These are phyloP conservation scores for Didymella keratinophila DNA, from an alignment of 2,329 filamentous ascomycete genomes.

Conservation along the genomic window DNA sequence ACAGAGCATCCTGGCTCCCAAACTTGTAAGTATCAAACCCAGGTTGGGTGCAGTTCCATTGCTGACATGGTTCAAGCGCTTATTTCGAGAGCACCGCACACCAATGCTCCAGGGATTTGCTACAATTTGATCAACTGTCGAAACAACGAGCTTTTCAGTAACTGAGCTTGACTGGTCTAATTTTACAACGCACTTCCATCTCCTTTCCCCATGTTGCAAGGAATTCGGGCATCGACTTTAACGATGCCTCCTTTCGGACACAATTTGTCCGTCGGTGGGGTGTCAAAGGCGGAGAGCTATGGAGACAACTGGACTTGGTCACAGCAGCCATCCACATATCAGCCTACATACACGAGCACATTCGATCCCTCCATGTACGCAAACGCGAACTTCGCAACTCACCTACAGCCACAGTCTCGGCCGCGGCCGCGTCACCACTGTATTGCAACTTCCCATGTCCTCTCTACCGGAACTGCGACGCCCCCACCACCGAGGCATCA, in stretches of 20 bases:
- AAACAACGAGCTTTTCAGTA: neutral
- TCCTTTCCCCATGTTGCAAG: slow-evolving; percentile 48
- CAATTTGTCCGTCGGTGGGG: slow-evolving; percentile 41
- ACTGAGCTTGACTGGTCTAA: neutral
- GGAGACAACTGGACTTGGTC: slow-evolving; percentile 45
- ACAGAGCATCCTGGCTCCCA: neutral
- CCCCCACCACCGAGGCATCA: slow-evolving; percentile 43
- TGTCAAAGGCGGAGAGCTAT: slow-evolving; percentile 47
- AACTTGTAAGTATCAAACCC: slow-evolving; percentile 1
- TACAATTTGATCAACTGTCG: neutral
- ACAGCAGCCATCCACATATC: slow-evolving; percentile 36
- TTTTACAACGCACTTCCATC: neutral
- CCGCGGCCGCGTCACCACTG: slow-evolving; percentile 42
- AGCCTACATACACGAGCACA: slow-evolving; percentile 35
- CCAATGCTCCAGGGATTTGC: neutral
- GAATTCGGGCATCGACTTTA: slow-evolving; percentile 44
- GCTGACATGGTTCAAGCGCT: neutral
- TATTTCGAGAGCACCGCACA: neutral
- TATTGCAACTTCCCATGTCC: slow-evolving; percentile 40
- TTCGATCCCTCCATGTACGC: slow-evolving; percentile 45
- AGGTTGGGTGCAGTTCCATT: neutral
- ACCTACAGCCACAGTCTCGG: slow-evolving; percentile 31
- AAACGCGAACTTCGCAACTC: slow-evolving; percentile 34
- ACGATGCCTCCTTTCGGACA: slow-evolving; percentile 50
- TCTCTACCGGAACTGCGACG: slow-evolving; percentile 35